Evolutionary conservation across 176 grass and related monocot genomes (phyloP), one percentile per base, ranked within the genome.

Genomic region (Cenchrus fungigraminus): DNA sequence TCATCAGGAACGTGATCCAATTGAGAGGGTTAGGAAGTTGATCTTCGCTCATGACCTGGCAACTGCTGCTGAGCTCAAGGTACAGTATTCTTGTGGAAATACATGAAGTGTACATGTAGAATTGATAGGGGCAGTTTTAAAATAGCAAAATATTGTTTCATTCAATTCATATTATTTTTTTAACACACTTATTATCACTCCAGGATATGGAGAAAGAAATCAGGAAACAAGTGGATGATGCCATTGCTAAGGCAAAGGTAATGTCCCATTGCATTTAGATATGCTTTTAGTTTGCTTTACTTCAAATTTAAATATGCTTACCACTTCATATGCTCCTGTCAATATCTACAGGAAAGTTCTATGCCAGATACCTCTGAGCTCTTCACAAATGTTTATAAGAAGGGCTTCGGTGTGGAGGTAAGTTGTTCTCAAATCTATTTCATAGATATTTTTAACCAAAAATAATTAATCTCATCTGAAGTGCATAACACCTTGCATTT

Each of bases 21-120:
- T 99, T 55, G 97, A 99, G 80, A 91, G 97, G 82, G 81, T 96
- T 86, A 93, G 97, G 68, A 99, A 96, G 78, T 87, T 99, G 93
- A 81, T 99, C 20, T 88, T 86, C 25, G 88, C 90, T 60, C 90
- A 99, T 82, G 97, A 94, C 37, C 82, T 99, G 52, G 86, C 91
- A 85, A 84, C 93, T 66, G 14, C 89, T 52, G 82, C 91, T 68
- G 97, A 99, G 74, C 91, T 99, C 68, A 99, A 99, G 97, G 97
- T 99, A 89, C 51, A 56, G 4, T 6, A 22, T 68, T 62, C n/a
- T 56, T 74, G 32, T 32, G 6, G 58, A 80, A 71, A 8, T 60
- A 59, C 56, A 55, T 56, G 44, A 44, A 59, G 37, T 40, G 37
- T 4, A 40, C 37, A 40, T 40, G 37, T 40, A 40, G 37, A 40